Evolutionary conservation across 2,329 filamentous ascomycete genomes (phyloP).

Genomic region (Aspergillus sp.): DNA sequence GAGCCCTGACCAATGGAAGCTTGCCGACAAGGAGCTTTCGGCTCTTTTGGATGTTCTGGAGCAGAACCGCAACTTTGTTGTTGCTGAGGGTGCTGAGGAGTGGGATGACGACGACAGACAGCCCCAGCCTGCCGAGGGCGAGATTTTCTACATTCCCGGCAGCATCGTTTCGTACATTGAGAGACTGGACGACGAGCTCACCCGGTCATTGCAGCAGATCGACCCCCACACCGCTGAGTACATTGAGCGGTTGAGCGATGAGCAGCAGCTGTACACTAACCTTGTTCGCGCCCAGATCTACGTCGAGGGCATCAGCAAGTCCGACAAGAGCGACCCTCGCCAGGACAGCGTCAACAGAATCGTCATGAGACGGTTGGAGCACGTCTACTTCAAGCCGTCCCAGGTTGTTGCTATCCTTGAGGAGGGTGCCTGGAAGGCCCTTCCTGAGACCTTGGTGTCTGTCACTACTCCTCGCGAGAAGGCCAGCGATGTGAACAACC

Average conservation of each 20-base stretch:
- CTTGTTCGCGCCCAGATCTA: constrained; percentile 85
- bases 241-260: constrained; percentile 88
- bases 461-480: constrained; percentile 67
- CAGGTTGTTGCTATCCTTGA: constrained; percentile 91
- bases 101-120: constrained; percentile 99
- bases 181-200: constrained; percentile 93
- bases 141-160: constrained; percentile 85
- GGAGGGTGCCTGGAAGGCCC: constrained; percentile 83
- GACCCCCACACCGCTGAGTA: constrained; percentile 98
- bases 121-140: constrained; percentile 63
- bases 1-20: constrained; percentile 95
- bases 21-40: constrained; percentile 78
- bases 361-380: constrained; percentile 88
- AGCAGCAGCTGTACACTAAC: constrained; percentile 83
- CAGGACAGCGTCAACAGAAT: constrained; percentile 90
- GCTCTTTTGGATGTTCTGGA: constrained; percentile 73
- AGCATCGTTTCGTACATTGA: constrained; percentile 93
- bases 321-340: constrained; percentile 60
- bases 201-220: constrained; percentile 91
- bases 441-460: constrained; percentile 65
- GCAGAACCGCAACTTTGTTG: constrained; percentile 69
- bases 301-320: constrained; percentile 71
- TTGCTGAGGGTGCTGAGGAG: constrained; percentile 88
- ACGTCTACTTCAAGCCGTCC: constrained; percentile 98
- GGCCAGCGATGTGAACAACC: constrained; percentile 58